Conservation (phyloP, 306 rosid species). For the Cicer cuneatum region DNA sequence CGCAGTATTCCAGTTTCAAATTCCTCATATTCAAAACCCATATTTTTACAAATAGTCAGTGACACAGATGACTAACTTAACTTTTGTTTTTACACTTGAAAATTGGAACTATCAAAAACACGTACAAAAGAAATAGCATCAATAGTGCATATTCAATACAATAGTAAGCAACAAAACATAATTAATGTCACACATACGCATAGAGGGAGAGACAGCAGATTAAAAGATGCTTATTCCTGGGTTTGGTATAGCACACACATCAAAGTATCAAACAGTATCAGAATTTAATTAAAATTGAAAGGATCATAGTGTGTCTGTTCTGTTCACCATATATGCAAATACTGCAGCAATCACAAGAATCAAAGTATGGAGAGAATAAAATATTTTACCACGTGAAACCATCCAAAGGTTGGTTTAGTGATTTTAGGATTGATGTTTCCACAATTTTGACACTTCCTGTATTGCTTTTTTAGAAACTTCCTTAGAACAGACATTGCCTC, state of each 20-base stretch:
- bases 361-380: slow-evolving; percentile 23
- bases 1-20: slow-evolving; percentile 2
- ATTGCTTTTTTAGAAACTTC: slow-evolving; percentile 44
- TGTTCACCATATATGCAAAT: neutral
- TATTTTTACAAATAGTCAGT: slow-evolving; percentile 1
- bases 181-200: neutral
- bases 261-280: neutral
- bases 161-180: neutral
- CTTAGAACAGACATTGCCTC: slow-evolving; percentile 71
- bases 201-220: neutral
- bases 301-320: neutral
- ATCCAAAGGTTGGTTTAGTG: slow-evolving; percentile 78
- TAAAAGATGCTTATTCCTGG: neutral
- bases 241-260: neutral
- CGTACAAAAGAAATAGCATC: neutral
- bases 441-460: slow-evolving; percentile 59
- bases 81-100: neutral
- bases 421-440: slow-evolving; percentile 54
- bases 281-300: neutral
- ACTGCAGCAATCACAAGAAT: neutral
- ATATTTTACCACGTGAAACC: slow-evolving; percentile 71
- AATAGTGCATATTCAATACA: neutral
- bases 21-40: slow-evolving; percentile 25
- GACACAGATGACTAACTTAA: slow-evolving; percentile 3
- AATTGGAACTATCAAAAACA: slow-evolving; percentile 1